These are phyloP conservation scores for Medicago ruthenica DNA, from an alignment of 306 rosid species.

Conservation along the genomic window DNA sequence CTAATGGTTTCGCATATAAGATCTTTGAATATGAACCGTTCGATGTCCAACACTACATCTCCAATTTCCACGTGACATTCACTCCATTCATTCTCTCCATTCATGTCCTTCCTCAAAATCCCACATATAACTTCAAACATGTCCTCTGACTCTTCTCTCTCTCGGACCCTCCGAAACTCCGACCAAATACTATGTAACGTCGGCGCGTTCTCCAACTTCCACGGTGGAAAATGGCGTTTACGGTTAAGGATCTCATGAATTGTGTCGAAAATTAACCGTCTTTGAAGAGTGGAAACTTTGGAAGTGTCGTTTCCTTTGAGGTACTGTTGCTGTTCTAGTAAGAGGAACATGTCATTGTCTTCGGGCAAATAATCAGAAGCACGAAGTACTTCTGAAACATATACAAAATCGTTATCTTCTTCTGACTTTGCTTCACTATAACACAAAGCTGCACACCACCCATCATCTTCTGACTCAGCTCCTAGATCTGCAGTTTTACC, in stretches of 20 bases:
- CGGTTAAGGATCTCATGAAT: slow-evolving; percentile 66
- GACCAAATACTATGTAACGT: slow-evolving; percentile 57
- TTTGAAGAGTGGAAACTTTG: slow-evolving; percentile 57
- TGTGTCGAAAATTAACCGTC: slow-evolving; percentile 76
- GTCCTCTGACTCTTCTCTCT: slow-evolving; percentile 64
- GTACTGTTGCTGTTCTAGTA: slow-evolving; percentile 75
- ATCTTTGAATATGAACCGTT: slow-evolving; percentile 85
- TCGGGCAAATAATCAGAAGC: slow-evolving; percentile 66
- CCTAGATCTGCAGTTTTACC: slow-evolving; percentile 55
- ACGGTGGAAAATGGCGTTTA: slow-evolving; percentile 66
- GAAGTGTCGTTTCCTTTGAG: slow-evolving; percentile 74
- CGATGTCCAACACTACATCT: slow-evolving; percentile 71
- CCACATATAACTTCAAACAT: slow-evolving; percentile 75
- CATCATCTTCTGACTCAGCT: slow-evolving; percentile 73
- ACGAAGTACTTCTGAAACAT: slow-evolving; percentile 71
- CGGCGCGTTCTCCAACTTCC: slow-evolving; percentile 54
- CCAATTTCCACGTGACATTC: slow-evolving; percentile 70
- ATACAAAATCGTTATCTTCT: slow-evolving; percentile 69
- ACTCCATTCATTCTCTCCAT: slow-evolving; percentile 62
- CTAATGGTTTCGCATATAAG: slow-evolving; percentile 80
- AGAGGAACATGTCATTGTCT: slow-evolving; percentile 57
- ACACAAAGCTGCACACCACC: slow-evolving; percentile 57
- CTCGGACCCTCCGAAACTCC: slow-evolving; percentile 64
- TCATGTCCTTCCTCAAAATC: slow-evolving; percentile 72
- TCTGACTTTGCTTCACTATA: slow-evolving; percentile 49